These are phyloP conservation scores for Nitzschia sp. DNA, from an alignment of 108 stramenopile genomes.

Conservation along the genomic window DNA sequence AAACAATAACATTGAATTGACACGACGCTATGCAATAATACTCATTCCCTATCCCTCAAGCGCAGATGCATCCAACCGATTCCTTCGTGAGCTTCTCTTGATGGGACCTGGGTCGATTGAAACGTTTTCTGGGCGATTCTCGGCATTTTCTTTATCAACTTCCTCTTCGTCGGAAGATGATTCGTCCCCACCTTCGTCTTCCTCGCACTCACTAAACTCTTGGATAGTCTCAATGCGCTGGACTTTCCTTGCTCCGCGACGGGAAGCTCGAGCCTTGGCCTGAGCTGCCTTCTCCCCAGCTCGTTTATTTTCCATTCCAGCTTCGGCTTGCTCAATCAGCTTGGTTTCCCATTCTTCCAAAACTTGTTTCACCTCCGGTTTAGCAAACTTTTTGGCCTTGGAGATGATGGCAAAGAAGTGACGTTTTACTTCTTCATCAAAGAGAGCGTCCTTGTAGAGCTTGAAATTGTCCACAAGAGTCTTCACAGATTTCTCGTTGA, in stretches of 20 bases:
- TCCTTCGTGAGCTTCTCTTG: neutral
- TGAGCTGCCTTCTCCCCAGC: slow-evolving; percentile 68
- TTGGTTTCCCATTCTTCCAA: slow-evolving; percentile 89
- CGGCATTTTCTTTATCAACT: slow-evolving; percentile 4
- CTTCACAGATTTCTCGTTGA: slow-evolving; percentile 87
- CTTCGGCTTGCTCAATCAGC: slow-evolving; percentile 57
- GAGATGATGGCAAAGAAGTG: slow-evolving; percentile 69
- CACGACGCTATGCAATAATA: too few species aligned
- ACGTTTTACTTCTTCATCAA: slow-evolving; percentile 87
- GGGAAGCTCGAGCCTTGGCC: slow-evolving; percentile 48
- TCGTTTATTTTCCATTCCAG: slow-evolving; percentile 61
- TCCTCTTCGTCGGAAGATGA: slow-evolving; percentile 4
- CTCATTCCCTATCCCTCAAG: too few species aligned
- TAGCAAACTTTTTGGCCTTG: slow-evolving; percentile 86
- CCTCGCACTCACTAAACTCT: slow-evolving; percentile 15
- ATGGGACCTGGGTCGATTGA: too few species aligned
- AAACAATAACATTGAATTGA: too few species aligned
- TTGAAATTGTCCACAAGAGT: slow-evolving; percentile 85
- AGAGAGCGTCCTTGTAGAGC: slow-evolving; percentile 87
- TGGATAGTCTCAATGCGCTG: slow-evolving; percentile 27
- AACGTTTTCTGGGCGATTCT: neutral
- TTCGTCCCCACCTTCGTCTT: slow-evolving; percentile 24
- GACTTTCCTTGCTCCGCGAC: slow-evolving; percentile 43
- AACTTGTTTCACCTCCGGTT: slow-evolving; percentile 74
- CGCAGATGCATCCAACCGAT: neutral